Evolutionary conservation across 176 grass and related monocot genomes (phyloP).

Genomic region (Elymus sibiricus): DNA sequence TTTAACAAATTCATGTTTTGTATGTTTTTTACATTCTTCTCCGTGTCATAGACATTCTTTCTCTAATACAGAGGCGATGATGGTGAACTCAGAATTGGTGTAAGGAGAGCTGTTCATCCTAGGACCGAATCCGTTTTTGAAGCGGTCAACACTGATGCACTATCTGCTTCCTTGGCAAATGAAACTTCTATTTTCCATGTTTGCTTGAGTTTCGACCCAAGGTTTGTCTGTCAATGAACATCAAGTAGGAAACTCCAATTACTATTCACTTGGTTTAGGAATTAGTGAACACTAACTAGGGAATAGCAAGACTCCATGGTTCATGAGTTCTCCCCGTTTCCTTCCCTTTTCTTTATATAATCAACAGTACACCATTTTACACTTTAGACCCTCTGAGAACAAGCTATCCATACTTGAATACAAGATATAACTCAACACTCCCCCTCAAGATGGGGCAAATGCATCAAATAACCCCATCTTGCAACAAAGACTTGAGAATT

Average conservation of each 20-base stretch:
- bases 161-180: constrained; percentile 48
- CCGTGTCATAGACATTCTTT: not conserved
- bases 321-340: no score
- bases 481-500: no score
- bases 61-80: constrained; percentile 55
- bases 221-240: constrained; percentile 37
- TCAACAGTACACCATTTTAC: no score
- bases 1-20: not conserved
- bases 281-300: no score
- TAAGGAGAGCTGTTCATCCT: constrained; percentile 77
- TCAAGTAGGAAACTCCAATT: not conserved
- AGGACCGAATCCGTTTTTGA: constrained; percentile 48
- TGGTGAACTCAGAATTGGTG: constrained; percentile 85
- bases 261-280: no score
- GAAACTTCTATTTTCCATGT: constrained; percentile 54
- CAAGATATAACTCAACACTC: no score
- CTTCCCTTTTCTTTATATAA: no score
- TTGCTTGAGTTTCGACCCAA: constrained; percentile 63
- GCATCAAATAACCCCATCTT: no score
- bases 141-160: constrained; percentile 34
- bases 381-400: no score
- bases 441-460: no score
- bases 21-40: not conserved
- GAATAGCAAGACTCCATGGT: no score
- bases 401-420: no score